Percentiles rank a stretch among this genome's conserved stretches.
Conservation (phyloP, 208 protist species). For the Naegleria lovaniensis region DNA sequence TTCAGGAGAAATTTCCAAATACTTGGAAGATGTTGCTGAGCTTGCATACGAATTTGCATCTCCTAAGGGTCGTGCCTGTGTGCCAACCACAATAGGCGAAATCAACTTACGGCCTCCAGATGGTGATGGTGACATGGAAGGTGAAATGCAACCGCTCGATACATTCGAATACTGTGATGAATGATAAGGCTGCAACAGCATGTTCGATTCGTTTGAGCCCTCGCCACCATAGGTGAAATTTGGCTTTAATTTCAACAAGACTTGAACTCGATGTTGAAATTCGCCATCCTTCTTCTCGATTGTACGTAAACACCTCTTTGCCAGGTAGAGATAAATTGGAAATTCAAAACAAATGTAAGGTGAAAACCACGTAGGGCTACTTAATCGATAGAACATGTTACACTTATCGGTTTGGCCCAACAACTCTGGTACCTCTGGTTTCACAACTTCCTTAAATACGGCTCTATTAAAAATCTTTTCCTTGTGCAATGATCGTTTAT, state of each 20-base stretch:
- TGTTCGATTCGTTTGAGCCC: too few species aligned
- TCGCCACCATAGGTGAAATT: too few species aligned
- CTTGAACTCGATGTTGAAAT: neutral
- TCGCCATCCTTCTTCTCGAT: neutral
- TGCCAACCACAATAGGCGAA: too few species aligned
- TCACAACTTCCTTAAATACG: neutral
- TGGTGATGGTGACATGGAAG: too few species aligned
- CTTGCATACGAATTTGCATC: neutral
- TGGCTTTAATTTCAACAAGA: neutral
- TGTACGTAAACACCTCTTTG: neutral
- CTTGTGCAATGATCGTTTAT: neutral
- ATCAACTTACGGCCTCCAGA: too few species aligned
- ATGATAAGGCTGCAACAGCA: too few species aligned
- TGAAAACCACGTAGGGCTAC: neutral
- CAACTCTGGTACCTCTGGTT: neutral
- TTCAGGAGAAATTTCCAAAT: too few species aligned
- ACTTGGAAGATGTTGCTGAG: too few species aligned
- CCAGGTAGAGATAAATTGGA: neutral
- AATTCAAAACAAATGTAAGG: neutral
- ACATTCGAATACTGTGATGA: too few species aligned
- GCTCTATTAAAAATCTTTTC: neutral
- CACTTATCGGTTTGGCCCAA: neutral
- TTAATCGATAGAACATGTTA: neutral
- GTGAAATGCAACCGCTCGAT: too few species aligned
- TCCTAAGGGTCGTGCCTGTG: neutral